Conservation (phyloP, 2,329 filamentous ascomycete genomes). For the Malbranchea cinnamomea region DNA sequence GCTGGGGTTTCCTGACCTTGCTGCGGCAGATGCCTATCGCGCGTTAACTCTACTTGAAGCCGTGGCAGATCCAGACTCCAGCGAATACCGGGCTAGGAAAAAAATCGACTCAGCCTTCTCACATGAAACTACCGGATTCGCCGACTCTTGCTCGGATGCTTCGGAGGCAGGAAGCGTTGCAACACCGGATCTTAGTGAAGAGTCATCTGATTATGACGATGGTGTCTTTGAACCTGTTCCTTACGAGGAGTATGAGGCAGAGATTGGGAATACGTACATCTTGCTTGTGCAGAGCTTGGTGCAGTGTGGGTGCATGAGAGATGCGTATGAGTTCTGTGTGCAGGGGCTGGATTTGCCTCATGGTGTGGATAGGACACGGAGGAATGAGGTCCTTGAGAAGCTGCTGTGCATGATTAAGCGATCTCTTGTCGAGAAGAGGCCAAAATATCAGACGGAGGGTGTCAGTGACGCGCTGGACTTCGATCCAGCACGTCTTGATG, state of each 20-base stretch:
- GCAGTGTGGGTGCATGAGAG: conserved; percentile 25
- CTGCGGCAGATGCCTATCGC: conserved; percentile 77
- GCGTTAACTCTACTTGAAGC: conserved; percentile 80
- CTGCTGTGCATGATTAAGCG: conserved; percentile 18
- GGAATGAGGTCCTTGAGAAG: conserved; percentile 10
- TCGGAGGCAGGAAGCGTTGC: no score
- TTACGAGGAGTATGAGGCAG: conserved; percentile 7
- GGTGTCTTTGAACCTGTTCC: conserved; percentile 10
- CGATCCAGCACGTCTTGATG: conserved; percentile 18
- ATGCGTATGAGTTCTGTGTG: conserved; percentile 25
- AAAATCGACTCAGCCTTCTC: conserved; percentile 13
- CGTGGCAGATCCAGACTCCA: conserved; percentile 53
- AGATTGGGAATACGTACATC: conserved; percentile 22
- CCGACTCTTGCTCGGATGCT: conserved; percentile 22
- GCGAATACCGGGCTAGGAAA: conserved; percentile 62
- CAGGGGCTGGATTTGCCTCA: conserved; percentile 17
- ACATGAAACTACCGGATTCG: not conserved
- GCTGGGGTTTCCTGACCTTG: conserved; percentile 78
- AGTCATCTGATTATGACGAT: conserved; percentile 34
- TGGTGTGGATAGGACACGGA: conserved; percentile 3
- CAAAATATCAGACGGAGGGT: conserved; percentile 6
- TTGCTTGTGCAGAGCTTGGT: conserved; percentile 24
- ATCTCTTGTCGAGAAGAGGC: conserved; percentile 9
- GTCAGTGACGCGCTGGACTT: conserved; percentile 14
- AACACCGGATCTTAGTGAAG: no score